Base-by-base conservation (phyloP, 2,329 filamentous ascomycete genomes). In the Penicillium sp. region DNA sequence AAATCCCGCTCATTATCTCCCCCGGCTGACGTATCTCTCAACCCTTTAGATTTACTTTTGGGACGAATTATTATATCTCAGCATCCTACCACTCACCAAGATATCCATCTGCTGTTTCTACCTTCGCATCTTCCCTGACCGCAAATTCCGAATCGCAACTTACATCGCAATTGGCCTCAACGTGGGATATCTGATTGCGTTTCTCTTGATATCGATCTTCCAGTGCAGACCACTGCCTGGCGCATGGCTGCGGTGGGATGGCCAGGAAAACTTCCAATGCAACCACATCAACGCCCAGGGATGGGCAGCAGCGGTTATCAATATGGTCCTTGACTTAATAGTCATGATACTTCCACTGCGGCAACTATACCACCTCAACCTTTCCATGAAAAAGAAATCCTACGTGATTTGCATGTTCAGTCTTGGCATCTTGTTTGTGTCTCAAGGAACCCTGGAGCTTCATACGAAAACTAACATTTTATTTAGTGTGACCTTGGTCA, bases 401-500 rank as follows among this genome's bases (percentile, higher is more conserved):
- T 68, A 64, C 32, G 58, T 75, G 18, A 64, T 69, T 49, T 62
- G 65, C 49, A 74, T 75, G 69, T 75, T 76, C 46, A 53, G 63
- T n/a, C 52, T 75, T 16, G 72, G 73, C 18, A 56, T 67, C 16
- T 71, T 75, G 73, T 75, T 48, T 43, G 71, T 64, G 3, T 43
- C 36, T 5, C 21, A 14, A n/a, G 10, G 2, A 4, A 8, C 2
- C 8, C 10, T 34, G 11, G 14, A 7, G 13, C 10, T 2, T 8
- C 10, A 21, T 14, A 2, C 27, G 18, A 22, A 4, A 39, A 14
- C 49, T 60, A 39, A 59, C 40, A n/a, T 27, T 31, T 31, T 8
- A 27, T 36, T 24, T 11, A 79, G 75, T 49, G 75, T 78, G 38
- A 79, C 75, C 2, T 56, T 80, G n/a, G 68, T 79, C 55, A 77